These are phyloP conservation scores for Sisymbrium altissimum DNA, from an alignment of 345 rosid genomes.

Conservation along the genomic window DNA sequence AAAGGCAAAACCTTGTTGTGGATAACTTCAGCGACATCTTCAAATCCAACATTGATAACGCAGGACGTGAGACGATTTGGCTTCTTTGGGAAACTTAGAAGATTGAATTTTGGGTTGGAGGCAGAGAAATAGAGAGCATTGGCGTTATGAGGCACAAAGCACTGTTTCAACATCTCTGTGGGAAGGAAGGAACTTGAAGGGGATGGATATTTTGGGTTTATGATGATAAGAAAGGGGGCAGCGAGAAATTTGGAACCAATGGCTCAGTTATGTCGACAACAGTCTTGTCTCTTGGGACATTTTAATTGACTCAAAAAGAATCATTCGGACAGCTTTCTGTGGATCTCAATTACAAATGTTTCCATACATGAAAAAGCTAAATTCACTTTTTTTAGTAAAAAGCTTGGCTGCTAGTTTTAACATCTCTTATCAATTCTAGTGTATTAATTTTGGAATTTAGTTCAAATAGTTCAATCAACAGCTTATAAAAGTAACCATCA, in stretches of 20 bases:
- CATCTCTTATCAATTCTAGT: not conserved
- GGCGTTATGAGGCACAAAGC: conserved; percentile 12
- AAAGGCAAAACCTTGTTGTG: conserved; percentile 60
- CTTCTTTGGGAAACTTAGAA: conserved; percentile 23
- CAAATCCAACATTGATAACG: conserved; percentile 41
- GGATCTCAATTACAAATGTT: not conserved
- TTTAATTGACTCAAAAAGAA: not conserved
- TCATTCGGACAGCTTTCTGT: not conserved
- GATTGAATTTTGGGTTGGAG: conserved; percentile 19
- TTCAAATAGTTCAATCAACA: not conserved
- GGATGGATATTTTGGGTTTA: not conserved
- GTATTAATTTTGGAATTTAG: not conserved
- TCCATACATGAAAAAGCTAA: not conserved
- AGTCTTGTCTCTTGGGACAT: too few species aligned
- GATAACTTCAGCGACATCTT: conserved; percentile 54
- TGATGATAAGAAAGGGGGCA: conserved; percentile 20
- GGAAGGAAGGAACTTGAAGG: not conserved
- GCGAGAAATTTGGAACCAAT: conserved; percentile 14
- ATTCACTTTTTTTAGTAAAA: not conserved
- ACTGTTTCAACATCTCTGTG: conserved; percentile 25
- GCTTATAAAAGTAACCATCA: not conserved
- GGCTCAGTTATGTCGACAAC: conserved; percentile 7
- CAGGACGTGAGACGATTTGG: conserved; percentile 32
- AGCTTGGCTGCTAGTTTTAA: not conserved
- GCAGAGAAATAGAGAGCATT: conserved; percentile 14